These are phyloP conservation scores for Meyerozyma guilliermondii DNA, from an alignment of 1,139 yeast genomes.

Conservation along the genomic window DNA sequence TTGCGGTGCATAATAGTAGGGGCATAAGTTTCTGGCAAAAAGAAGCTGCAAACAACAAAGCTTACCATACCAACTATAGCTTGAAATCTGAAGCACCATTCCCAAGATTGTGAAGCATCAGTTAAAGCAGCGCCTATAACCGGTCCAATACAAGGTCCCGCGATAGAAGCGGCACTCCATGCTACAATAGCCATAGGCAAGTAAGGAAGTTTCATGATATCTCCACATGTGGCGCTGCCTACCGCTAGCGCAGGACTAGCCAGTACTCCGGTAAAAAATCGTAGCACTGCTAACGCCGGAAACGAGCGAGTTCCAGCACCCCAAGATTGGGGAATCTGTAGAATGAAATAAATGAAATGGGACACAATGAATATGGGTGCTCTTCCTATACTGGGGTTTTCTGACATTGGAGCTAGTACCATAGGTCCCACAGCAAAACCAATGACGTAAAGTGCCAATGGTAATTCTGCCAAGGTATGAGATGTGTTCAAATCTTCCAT, in stretches of 20 bases:
- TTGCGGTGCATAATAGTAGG: conserved; percentile 9
- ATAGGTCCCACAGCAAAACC: conserved; percentile 6
- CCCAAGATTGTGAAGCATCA: not conserved
- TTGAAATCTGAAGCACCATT: conserved; percentile 12
- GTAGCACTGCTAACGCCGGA: conserved; percentile 3
- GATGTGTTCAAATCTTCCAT: conserved; percentile 2
- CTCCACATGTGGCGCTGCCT: conserved; percentile 6
- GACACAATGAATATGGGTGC: conserved; percentile 4
- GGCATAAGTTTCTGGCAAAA: conserved; percentile 11
- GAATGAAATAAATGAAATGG: conserved; percentile 4
- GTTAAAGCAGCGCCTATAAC: conserved; percentile 1
- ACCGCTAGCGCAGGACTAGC: conserved; percentile 2
- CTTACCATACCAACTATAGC: conserved; percentile 6
- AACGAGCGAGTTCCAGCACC: conserved; percentile 3
- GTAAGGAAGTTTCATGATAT: conserved; percentile 6
- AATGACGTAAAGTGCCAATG: conserved; percentile 5
- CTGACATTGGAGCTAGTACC: conserved; percentile 5
- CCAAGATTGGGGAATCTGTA: conserved; percentile 4
- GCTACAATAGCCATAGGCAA: conserved; percentile 4
- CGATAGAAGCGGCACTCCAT: conserved; percentile 1
- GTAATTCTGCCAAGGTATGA: conserved; percentile 3
- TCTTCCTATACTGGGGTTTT: conserved; percentile 5
- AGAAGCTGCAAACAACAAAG: conserved; percentile 3
- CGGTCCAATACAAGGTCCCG: conserved; percentile 3
- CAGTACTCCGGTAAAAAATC: conserved; percentile 4